Conservation (phyloP, 345 rosid species). For the Eucalyptus grandis region DNA sequence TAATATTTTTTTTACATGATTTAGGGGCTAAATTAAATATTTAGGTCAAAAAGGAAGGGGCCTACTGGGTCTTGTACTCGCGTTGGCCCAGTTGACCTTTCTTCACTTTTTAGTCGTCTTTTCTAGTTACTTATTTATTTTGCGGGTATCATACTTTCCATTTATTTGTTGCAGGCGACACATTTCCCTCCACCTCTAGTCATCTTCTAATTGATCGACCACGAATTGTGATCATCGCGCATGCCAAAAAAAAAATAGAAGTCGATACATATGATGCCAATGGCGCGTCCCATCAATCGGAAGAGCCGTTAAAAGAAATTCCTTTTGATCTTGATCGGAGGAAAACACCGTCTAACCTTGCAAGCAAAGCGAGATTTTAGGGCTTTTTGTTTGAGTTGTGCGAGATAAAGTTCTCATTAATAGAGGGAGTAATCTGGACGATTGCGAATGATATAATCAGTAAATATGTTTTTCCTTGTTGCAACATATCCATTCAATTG, state of each 20-base stretch:
- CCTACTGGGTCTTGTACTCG: not conserved
- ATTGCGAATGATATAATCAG: not conserved
- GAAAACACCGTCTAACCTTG: not conserved
- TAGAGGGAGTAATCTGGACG: rapidly evolving
- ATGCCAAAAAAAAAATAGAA: not conserved
- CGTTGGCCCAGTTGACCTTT: not conserved
- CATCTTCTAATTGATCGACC: not conserved
- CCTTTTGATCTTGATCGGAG: not conserved
- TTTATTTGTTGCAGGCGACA: rapidly evolving
- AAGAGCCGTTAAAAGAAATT: not conserved
- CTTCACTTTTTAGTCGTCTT: not conserved
- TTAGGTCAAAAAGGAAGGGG: not conserved
- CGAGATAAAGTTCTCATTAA: not conserved
- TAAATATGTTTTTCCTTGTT: not conserved
- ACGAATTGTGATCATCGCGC: rapidly evolving
- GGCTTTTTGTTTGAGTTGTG: not conserved
- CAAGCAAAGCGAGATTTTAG: not conserved
- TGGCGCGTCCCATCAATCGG: not conserved
- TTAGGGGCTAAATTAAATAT: too few species aligned
- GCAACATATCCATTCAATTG: not conserved
- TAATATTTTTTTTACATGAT: too few species aligned
- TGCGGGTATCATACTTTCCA: not conserved
- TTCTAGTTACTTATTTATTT: not conserved
- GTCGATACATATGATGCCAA: not conserved
- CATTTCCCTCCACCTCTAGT: not conserved